A percentile compares a stretch with the other conserved stretches of the same genome.
Evolutionary conservation across 176 grass and related monocot genomes (phyloP).

Genomic region (Canna indica): DNA sequence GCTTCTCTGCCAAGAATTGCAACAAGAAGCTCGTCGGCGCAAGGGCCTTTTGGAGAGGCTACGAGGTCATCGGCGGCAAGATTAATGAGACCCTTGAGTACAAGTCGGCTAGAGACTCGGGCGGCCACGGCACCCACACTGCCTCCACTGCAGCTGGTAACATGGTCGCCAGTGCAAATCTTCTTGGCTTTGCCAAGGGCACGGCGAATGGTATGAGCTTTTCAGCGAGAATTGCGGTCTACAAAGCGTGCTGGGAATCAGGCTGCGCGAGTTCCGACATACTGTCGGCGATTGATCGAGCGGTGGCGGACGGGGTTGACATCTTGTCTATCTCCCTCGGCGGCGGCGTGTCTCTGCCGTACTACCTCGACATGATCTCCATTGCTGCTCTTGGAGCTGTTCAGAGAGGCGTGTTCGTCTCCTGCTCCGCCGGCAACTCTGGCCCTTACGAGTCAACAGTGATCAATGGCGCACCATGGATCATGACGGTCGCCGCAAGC

Average conservation of each 20-base stretch:
- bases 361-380: background rate
- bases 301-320: constrained; percentile 15
- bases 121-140: constrained; percentile 21
- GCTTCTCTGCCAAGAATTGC: constrained; percentile 2
- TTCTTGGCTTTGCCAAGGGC: constrained; percentile 3
- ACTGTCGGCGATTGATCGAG: constrained; percentile 6
- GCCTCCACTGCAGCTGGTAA: constrained; percentile 13
- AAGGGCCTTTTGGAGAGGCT: constrained; percentile 10
- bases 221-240: constrained; percentile 5
- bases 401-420: constrained; percentile 7
- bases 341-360: background rate
- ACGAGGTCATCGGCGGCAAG: background rate
- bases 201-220: background rate
- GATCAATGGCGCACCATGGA: constrained; percentile 14
- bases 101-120: background rate
- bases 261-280: constrained; percentile 6
- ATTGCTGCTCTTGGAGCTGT: constrained; percentile 12
- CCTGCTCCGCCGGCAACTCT: constrained; percentile 14
- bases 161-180: background rate
- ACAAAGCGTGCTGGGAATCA: background rate
- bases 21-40: constrained; percentile 14
- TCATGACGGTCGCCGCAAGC: constrained; percentile 17
- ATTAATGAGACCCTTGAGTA: constrained; percentile 11
- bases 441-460: background rate
- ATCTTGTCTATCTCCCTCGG: constrained; percentile 20